phyloP scores from a whole-genome alignment of 1,139 yeast genomes.

The Yamadazyma spencermartinsiae region DNA sequence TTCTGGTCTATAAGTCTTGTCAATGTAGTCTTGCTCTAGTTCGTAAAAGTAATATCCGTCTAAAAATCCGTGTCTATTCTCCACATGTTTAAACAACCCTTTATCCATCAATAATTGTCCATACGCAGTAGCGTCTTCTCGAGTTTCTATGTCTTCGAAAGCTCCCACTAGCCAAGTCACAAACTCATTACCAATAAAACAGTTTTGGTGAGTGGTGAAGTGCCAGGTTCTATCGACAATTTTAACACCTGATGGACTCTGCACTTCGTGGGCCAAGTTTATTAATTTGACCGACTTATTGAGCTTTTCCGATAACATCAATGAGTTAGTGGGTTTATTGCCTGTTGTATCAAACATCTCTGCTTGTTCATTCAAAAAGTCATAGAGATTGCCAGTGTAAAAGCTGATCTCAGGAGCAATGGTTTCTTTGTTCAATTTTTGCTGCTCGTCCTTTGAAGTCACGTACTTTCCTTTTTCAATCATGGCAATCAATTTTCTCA shows the following conservation, averaged over 20 bases:
- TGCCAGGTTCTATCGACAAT: conserved; percentile 91
- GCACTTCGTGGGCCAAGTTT: conserved; percentile 66
- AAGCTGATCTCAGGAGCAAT: conserved; percentile 74
- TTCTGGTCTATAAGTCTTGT: conserved; percentile 25
- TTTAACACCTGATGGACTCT: conserved; percentile 60
- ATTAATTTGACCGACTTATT: conserved; percentile 36
- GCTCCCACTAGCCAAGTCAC: conserved; percentile 82
- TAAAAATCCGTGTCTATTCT: conserved; percentile 75
- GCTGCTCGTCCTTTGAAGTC: conserved; percentile 24
- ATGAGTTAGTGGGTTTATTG: conserved; percentile 27
- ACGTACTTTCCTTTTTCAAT: conserved; percentile 60
- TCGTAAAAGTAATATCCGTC: conserved; percentile 94
- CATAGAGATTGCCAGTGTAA: conserved; percentile 82
- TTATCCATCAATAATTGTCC: conserved; percentile 76
- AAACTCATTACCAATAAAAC: conserved; percentile 83
- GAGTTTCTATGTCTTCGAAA: conserved; percentile 72
- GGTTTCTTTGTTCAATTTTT: conserved; percentile 49
- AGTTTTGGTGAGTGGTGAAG: conserved; percentile 71
- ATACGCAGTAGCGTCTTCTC: conserved; percentile 79
- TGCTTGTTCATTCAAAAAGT: conserved; percentile 50
- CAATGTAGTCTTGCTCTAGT: conserved; percentile 57
- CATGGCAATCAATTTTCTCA: conserved; percentile 66
- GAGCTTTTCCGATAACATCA: conserved; percentile 38
- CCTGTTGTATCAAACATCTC: conserved; percentile 38
- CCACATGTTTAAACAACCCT: conserved; percentile 78